Percentiles rank a stretch among this genome's conserved stretches.
Evolutionary conservation across 495 filamentous ascomycete species (phyloP).

Genomic region (Clavariopsis aquatica): DNA sequence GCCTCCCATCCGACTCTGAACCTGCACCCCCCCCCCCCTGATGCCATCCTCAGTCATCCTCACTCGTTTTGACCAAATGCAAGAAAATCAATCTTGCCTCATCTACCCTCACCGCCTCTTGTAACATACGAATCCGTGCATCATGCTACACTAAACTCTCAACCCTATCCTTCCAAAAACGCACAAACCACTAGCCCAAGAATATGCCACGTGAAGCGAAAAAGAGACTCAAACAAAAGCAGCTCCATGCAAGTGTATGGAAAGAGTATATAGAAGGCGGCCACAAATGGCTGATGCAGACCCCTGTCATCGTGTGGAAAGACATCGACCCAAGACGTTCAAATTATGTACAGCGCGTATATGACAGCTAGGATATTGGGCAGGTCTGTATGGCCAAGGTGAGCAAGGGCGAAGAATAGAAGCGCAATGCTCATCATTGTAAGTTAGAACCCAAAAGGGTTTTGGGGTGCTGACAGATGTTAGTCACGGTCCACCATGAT

Average conservation of each 20-base stretch:
- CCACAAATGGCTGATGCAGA: not conserved
- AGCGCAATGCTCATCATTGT: not conserved
- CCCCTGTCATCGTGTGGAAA: not conserved
- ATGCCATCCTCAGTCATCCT: no score
- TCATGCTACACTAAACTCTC: not conserved
- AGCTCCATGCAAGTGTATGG: slow-evolving; percentile 2
- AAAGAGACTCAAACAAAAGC: not conserved
- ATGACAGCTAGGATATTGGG: slow-evolving; percentile 2
- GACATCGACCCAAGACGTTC: not conserved
- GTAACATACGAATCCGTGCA: not conserved
- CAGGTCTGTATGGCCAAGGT: not conserved
- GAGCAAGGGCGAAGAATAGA: not conserved
- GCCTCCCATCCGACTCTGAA: not conserved
- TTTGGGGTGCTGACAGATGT: slow-evolving; percentile 69
- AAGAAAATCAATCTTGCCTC: not conserved
- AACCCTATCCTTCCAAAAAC: not conserved
- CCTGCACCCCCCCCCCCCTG: not conserved
- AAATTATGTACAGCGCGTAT: slow-evolving; percentile 15
- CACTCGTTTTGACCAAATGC: not conserved
- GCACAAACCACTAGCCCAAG: slow-evolving; percentile 5
- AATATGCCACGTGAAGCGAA: slow-evolving; percentile 15
- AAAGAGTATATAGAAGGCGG: slow-evolving; percentile 5
- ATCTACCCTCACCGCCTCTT: not conserved
- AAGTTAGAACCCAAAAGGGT: slow-evolving; percentile 82
- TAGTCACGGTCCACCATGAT: slow-evolving; percentile 7